Conservation (phyloP, 2,329 filamentous ascomycete species). For the Fusarium phyllophilum region DNA sequence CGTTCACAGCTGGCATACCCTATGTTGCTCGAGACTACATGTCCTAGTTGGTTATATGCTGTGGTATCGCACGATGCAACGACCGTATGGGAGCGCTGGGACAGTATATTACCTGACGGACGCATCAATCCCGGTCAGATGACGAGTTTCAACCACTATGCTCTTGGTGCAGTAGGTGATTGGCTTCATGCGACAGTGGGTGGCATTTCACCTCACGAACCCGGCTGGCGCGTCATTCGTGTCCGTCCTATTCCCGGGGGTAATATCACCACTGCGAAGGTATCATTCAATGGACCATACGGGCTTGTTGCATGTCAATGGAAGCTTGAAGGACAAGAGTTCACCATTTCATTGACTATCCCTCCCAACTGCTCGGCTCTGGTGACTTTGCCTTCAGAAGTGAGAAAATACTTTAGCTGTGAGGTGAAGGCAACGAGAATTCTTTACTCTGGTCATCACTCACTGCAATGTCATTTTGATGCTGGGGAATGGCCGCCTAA, state of each 20-base stretch:
- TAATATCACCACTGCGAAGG: background rate
- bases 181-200: too few relatives aligned
- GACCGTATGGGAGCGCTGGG: background rate
- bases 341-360: background rate
- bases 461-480: background rate
- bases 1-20: background rate
- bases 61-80: background rate
- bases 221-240: background rate
- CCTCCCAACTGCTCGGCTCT: background rate
- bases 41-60: background rate
- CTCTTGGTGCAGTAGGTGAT: background rate
- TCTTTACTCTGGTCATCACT: slow-evolving; percentile 11
- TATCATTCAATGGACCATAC: background rate
- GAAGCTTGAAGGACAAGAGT: background rate
- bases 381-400: background rate
- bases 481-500: slow-evolving; percentile 5
- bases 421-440: background rate
- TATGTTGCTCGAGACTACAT: background rate
- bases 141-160: background rate
- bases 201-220: too few relatives aligned
- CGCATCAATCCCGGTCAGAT: background rate
- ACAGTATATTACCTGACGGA: background rate
- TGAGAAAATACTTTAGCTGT: background rate
- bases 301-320: background rate
- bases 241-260: background rate